phyloP scores from a whole-genome alignment of 371 early-diverging fungal species.

The Caulochytrium protostelioides region DNA sequence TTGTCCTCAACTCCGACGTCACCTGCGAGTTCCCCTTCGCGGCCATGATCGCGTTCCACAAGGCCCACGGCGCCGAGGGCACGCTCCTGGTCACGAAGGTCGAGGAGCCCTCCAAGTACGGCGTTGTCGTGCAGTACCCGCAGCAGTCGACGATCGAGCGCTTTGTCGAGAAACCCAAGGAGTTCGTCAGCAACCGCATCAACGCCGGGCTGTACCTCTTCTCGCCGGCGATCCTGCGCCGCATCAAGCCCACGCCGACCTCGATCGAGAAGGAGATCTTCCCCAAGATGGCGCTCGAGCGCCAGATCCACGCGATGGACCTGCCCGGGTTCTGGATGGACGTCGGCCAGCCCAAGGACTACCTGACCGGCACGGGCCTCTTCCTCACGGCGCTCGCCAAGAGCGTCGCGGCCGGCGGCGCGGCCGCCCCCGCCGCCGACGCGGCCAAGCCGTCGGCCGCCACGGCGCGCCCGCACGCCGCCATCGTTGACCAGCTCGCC shows the following conservation, averaged over 20 bases:
- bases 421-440: no score
- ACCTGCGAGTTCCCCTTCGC: conserved; percentile 85
- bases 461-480: no score
- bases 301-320: conserved; percentile 55
- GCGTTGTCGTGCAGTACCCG: conserved; percentile 49
- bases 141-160: conserved; percentile 41
- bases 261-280: conserved; percentile 91
- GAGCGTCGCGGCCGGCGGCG: conserved; percentile 36
- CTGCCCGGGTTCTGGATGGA: conserved; percentile 96
- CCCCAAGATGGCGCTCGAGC: conserved; percentile 62
- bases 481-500: no score
- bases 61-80: conserved; percentile 53
- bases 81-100: conserved; percentile 76
- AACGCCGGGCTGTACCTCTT: conserved; percentile 95
- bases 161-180: conserved; percentile 88
- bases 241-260: conserved; percentile 65
- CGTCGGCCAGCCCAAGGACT: conserved; percentile 92
- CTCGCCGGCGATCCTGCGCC: conserved; percentile 51
- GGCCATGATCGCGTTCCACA: conserved; percentile 54
- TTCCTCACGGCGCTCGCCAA: conserved; percentile 54
- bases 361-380: conserved; percentile 69
- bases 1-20: conserved; percentile 91
- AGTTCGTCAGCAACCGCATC: conserved; percentile 71
- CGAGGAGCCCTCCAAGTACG: conserved; percentile 87
- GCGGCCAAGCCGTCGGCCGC: conserved; percentile 36